These are phyloP conservation scores for Colletotrichum paranaense DNA, from an alignment of 2,329 filamentous ascomycete genomes.

Conservation along the genomic window DNA sequence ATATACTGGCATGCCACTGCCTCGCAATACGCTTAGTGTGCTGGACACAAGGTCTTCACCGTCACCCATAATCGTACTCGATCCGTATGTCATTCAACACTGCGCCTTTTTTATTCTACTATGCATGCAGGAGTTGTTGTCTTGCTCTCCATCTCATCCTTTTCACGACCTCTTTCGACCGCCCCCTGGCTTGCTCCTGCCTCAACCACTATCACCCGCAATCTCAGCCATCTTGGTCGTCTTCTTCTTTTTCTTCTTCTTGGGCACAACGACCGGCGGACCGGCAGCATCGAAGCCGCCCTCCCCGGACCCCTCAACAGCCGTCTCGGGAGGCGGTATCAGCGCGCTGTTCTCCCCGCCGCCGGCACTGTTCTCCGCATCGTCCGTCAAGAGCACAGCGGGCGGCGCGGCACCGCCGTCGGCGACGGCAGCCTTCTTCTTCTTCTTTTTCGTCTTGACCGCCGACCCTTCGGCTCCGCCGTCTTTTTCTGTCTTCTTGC, in stretches of 20 bases:
- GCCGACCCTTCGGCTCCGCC: slow-evolving; percentile 27
- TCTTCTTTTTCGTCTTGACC: slow-evolving; percentile 61
- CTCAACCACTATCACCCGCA: slow-evolving; percentile 20
- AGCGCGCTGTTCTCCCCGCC: slow-evolving; percentile 10
- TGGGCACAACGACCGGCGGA: slow-evolving; percentile 45
- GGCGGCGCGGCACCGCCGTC: slow-evolving; percentile 32
- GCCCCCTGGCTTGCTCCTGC: background rate
- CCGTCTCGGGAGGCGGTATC: background rate
- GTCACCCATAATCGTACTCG: too few species aligned
- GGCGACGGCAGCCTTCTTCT: slow-evolving; percentile 51
- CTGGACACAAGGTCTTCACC: too few species aligned
- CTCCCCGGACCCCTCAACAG: background rate
- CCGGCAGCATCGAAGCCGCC: background rate
- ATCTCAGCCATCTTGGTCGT: slow-evolving; percentile 38
- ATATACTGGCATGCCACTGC: too few species aligned
- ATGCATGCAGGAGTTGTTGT: background rate
- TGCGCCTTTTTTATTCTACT: background rate
- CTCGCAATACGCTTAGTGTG: too few species aligned
- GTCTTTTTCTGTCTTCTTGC: slow-evolving; percentile 51
- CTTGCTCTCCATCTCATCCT: too few species aligned
- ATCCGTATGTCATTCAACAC: background rate
- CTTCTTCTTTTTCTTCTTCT: slow-evolving; percentile 54
- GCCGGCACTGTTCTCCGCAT: slow-evolving; percentile 17
- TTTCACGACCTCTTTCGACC: background rate
- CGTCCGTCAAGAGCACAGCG: slow-evolving; percentile 42